phyloP scores from a whole-genome alignment of 2,329 filamentous ascomycete species.

The Fusarium duplospermum region DNA sequence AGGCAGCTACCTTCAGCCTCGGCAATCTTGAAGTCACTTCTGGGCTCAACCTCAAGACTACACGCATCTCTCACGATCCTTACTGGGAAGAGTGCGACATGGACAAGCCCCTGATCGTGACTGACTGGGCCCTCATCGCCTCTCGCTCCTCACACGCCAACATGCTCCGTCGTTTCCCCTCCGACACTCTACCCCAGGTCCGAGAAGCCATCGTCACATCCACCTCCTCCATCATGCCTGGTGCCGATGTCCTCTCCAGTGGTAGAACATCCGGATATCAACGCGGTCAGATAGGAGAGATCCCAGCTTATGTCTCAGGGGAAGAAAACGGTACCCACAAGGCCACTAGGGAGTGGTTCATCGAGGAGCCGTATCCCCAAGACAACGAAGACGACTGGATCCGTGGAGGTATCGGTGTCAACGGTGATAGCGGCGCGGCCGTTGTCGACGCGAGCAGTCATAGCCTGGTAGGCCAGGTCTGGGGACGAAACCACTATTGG shows the following conservation, averaged over 20 bases:
- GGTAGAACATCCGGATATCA: conserved; percentile 58
- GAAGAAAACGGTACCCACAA: conserved; percentile 55
- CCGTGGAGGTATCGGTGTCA: conserved; percentile 57
- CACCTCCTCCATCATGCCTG: conserved; percentile 49
- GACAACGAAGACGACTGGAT: conserved; percentile 59
- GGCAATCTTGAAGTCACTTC: conserved; percentile 55
- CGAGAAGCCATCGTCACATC: conserved; percentile 49
- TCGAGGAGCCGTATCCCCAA: conserved; percentile 54
- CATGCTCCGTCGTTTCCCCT: conserved; percentile 55
- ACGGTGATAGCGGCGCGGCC: conserved; percentile 58
- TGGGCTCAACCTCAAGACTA: conserved; percentile 56
- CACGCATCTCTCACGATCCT: conserved; percentile 56
- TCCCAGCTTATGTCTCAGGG: conserved; percentile 56
- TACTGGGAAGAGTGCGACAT: conserved; percentile 58
- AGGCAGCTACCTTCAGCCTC: conserved; percentile 45
- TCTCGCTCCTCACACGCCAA: conserved; percentile 52
- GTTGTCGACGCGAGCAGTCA: conserved; percentile 56
- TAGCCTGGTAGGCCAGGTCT: conserved; percentile 56
- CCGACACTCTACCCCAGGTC: conserved; percentile 45
- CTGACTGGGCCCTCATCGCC: conserved; percentile 58
- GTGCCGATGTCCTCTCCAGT: conserved; percentile 52
- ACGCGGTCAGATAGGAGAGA: conserved; percentile 56
- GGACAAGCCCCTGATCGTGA: conserved; percentile 56
- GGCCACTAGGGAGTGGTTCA: conserved; percentile 59
- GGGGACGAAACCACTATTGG: conserved; percentile 58